Base-by-base conservation (phyloP, 2,329 filamentous ascomycete genomes). In the Colletotrichum orbiculare region DNA sequence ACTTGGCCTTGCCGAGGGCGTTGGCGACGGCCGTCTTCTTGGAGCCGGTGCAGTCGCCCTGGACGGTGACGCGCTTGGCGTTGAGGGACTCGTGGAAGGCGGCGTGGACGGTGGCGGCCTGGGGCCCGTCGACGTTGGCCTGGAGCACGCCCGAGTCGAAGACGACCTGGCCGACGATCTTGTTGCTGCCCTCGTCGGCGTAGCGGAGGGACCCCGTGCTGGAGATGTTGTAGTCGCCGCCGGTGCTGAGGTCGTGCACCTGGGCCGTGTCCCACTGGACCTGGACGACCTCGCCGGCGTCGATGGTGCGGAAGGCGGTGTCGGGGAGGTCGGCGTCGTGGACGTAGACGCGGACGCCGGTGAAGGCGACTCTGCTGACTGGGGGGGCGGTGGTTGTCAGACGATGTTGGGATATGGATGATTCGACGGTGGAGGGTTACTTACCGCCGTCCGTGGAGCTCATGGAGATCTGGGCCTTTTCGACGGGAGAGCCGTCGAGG, bases 71-170 rank as follows among this genome's bases (percentile, higher is more conserved):
- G 55, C 86, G 84, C 72, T 84, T 82, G 49, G 73, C 70, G 54
- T 78, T 60, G 39, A 83, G 80, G 34, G 79, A 74, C n/a, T 79
- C 78, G 68, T 78, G 62, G 49, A 84, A 81, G 34, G 79, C 74
- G n/a, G 79, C 78, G 68, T 80, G 76, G 17, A 81, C 78, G 35
- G 79, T 76, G 39, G 80, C 78, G 9, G 87, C 87, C 48, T 82
- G 71, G 12, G 75, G 75, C 34, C 83, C 86, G 68, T 90, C 82
- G 38, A 90, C 78, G n/a, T 79, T 74, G 60, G 88, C 79, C 48
- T 78, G 79, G 47, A 90, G 74, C 49, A 81, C 78, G 75, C 89
- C 89, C 69, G 83, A 86, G 46, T 79, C 76, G 75, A 83, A 89
- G 12, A 80, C 72, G 10, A 88, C 71, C 49, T 79, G 78, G 35